Base-by-base conservation (phyloP, 805 yeast species). In the Cephaloascus fragrans region DNA sequence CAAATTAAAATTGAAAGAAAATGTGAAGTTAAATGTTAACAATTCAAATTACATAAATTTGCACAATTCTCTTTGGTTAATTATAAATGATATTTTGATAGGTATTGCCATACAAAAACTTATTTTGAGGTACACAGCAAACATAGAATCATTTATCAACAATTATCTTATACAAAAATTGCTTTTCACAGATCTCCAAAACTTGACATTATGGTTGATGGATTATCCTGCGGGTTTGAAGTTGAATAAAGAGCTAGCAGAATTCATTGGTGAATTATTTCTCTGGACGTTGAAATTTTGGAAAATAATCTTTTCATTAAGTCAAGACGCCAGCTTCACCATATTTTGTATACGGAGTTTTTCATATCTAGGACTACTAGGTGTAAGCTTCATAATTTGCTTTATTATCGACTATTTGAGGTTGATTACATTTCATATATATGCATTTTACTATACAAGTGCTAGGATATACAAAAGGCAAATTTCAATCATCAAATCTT, bases 161-260 rank as follows among this genome's bases (percentile, higher is more conserved):
- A 43, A 56, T n/a, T 33, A 38, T 3, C 19, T 60, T 3, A 57
- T 77, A 12, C 60, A 69, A 32, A 52, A 51, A 18, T 41, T 67
- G 1, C 44, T 81, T 12, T 73, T 74, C 39, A 51, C 61, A 26
- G 64, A 66, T n/a, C 57, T 80, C 34, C 59, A 67, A 16, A 43
- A 52, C 2, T 54, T 79, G 31, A 76, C 89, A 3, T 47, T 63
- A 0, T 83, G 95, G 89, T 67, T 93, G 29, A 86, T 88, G 66
- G 72, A 78, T 44, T 83, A 89, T 50, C 98, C 98, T 0, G 95
- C 90, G 14, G 98, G 98, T 3, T 78, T 93, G 49, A 93, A 93
- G 52, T 71, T 93, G 38, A 93, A 93, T 56, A 80, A 77, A 42
- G 96, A 88, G 50, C 66, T 93, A 16, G 85, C 96, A 0, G 69